A percentile compares a stretch with the other conserved stretches of the same genome.
Conservation (phyloP, 1,284 basidiomycete genomes). For the Tilletia walkeri region DNA sequence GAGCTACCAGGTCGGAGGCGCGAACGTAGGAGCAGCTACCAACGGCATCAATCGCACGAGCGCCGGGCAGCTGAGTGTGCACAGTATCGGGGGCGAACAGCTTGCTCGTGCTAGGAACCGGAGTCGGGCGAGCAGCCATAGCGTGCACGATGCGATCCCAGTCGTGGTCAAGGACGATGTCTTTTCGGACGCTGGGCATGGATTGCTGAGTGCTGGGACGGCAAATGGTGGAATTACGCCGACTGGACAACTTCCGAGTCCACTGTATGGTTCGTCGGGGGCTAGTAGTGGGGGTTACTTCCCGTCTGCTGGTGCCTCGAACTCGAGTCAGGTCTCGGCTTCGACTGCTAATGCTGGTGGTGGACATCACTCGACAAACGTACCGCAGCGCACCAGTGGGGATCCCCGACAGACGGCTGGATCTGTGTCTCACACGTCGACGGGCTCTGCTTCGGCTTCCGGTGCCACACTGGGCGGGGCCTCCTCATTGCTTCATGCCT, state of each 20-base stretch:
- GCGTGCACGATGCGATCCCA: constrained; percentile 47
- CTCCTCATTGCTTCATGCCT: too few relatives aligned
- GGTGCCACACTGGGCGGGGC: too few relatives aligned
- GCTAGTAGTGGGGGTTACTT: neutral
- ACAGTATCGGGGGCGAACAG: constrained; percentile 8
- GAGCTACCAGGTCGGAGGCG: neutral
- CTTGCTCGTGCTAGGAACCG: constrained; percentile 19
- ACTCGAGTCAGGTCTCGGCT: neutral
- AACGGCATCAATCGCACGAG: neutral
- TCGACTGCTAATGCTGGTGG: too few relatives aligned
- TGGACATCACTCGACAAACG: too few relatives aligned
- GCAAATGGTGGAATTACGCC: neutral
- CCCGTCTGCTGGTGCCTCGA: neutral
- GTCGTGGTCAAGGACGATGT: constrained; percentile 41
- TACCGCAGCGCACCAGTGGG: too few relatives aligned
- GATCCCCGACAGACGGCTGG: too few relatives aligned
- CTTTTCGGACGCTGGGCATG: constrained; percentile 35
- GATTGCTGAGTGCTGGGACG: neutral
- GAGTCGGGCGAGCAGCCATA: constrained; percentile 37
- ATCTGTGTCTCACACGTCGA: too few relatives aligned
- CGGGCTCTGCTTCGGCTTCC: too few relatives aligned
- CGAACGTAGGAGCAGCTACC: neutral
- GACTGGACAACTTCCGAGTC: neutral
- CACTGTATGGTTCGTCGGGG: neutral
- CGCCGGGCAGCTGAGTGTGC: constrained; percentile 13